Base-by-base conservation (phyloP, 2,329 filamentous ascomycete genomes). In the Aspergillus sp. region DNA sequence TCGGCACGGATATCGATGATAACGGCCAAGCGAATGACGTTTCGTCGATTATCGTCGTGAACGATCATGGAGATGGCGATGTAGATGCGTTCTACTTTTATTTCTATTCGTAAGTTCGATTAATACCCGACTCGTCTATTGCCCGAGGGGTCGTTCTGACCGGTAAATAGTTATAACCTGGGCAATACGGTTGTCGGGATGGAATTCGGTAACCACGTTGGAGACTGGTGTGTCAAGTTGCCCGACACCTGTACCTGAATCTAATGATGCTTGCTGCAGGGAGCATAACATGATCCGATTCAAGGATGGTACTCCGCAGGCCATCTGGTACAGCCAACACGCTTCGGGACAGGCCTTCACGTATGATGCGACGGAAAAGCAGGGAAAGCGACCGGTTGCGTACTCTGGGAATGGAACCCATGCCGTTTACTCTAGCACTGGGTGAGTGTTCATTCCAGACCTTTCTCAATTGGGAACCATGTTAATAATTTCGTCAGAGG, bases 271-370 rank as follows among this genome's bases (percentile, higher is more conserved):
- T 17, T 26, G 11, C 42, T 60, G 66, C 41, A 82, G 81, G 85
- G 85, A 88, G 66, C 85, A 88, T 68, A 85, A 82, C 54, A 87
- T 87, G 84, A 76, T 89, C 32, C 84, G 86, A 11, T 89, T 89
- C 70, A 51, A 75, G 15, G 76, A 86, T 53, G 83, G 83, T 9
- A 60, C 65, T 1, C 86, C 86, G 0, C 70, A 79, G 59, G 75
- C 78, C 1, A 68, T 89, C 12, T 89, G 85, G 84, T 88, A 81
- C 66, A 84, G 80, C 52, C 86, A 89, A 66, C 87, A 89, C 68
- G 71, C 77, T 30, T 78, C 80, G 60, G 87, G 87, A 4, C 77
- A 89, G 69, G 86, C 86, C 1, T 89, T 88, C 69, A 79, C 76
- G 2, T 89, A 86, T 65, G 62, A 72, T 3, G 76, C 79, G 2